Percentiles rank a stretch among this genome's conserved stretches.
Conservation (phyloP, 1,139 yeast species). For the Debaryomyces subglobosus region DNA sequence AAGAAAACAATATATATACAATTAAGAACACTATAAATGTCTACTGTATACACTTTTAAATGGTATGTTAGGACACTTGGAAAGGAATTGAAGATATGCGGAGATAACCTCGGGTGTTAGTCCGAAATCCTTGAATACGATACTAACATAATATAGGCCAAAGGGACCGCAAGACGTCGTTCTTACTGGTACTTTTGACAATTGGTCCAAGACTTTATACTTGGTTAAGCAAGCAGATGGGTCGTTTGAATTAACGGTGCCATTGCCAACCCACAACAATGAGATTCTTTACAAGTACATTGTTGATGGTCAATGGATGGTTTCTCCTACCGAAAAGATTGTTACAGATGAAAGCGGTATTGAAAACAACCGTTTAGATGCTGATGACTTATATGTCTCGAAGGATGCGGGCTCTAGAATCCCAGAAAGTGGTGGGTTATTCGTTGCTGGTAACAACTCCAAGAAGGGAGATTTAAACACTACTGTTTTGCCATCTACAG, state of each 20-base stretch:
- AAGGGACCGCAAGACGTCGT: constrained; percentile 71
- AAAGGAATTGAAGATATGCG: not conserved
- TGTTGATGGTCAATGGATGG: constrained; percentile 73
- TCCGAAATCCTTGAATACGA: not conserved
- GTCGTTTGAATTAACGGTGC: constrained; percentile 61
- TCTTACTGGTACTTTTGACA: constrained; percentile 77
- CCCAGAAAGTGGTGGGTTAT: constrained; percentile 60
- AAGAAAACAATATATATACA: constrained; percentile 2
- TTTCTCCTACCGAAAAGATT: constrained; percentile 47
- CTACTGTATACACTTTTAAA: constrained; percentile 31
- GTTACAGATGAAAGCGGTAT: constrained; percentile 56
- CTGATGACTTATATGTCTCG: constrained; percentile 39
- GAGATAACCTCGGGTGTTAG: not conserved
- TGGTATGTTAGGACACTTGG: constrained; percentile 25
- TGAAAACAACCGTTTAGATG: constrained; percentile 59
- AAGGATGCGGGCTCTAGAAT: constrained; percentile 24
- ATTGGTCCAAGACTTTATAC: constrained; percentile 65
- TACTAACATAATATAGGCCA: constrained; percentile 53
- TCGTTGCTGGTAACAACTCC: constrained; percentile 20
- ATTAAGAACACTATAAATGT: constrained; percentile 19
- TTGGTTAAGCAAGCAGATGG: constrained; percentile 65
- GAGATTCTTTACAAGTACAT: constrained; percentile 66
- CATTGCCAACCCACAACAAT: constrained; percentile 44
- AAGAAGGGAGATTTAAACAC: constrained; percentile 35
- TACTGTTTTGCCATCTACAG: constrained; percentile 60